phyloP scores from a whole-genome alignment of 1,139 yeast species.

The Yamadazyma sp. region DNA sequence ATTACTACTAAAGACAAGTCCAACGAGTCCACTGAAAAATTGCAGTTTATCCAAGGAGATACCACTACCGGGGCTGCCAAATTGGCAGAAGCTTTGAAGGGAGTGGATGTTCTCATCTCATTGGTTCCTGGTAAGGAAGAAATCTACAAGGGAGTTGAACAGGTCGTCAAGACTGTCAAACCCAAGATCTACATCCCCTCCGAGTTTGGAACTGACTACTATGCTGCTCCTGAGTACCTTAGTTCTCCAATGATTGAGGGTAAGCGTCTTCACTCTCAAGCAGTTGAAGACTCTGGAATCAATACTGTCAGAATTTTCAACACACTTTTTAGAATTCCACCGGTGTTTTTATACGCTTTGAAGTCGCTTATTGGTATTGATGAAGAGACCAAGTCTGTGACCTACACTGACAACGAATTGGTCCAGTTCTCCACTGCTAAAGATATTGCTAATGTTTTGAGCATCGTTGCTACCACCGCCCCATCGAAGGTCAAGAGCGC shows the following conservation, averaged over 20 bases:
- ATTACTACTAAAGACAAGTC: slow-evolving; percentile 46
- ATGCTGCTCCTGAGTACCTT: slow-evolving; percentile 16
- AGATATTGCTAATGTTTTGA: slow-evolving; percentile 53
- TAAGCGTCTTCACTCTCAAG: slow-evolving; percentile 41
- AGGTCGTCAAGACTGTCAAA: slow-evolving; percentile 37
- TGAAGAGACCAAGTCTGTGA: slow-evolving; percentile 31
- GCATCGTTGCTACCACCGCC: slow-evolving; percentile 37
- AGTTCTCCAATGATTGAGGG: slow-evolving; percentile 34
- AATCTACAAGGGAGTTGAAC: slow-evolving; percentile 25
- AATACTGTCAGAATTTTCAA: slow-evolving; percentile 52
- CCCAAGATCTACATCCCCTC: slow-evolving; percentile 62
- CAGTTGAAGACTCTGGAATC: slow-evolving; percentile 45
- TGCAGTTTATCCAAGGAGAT: slow-evolving; percentile 41
- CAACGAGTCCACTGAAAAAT: slow-evolving; percentile 29
- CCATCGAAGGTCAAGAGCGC: slow-evolving; percentile 43
- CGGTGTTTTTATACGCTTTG: slow-evolving; percentile 32
- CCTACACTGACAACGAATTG: slow-evolving; percentile 43
- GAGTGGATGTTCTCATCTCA: slow-evolving; percentile 53
- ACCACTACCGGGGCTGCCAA: slow-evolving; percentile 23
- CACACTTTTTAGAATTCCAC: slow-evolving; percentile 45
- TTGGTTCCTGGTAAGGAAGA: slow-evolving; percentile 31
- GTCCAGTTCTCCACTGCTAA: slow-evolving; percentile 31
- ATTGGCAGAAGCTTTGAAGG: slow-evolving; percentile 37
- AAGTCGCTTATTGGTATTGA: slow-evolving; percentile 42
- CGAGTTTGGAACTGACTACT: slow-evolving; percentile 55